Conservation (phyloP, 1,284 basidiomycete species). For the Boletus semigastroideus region DNA sequence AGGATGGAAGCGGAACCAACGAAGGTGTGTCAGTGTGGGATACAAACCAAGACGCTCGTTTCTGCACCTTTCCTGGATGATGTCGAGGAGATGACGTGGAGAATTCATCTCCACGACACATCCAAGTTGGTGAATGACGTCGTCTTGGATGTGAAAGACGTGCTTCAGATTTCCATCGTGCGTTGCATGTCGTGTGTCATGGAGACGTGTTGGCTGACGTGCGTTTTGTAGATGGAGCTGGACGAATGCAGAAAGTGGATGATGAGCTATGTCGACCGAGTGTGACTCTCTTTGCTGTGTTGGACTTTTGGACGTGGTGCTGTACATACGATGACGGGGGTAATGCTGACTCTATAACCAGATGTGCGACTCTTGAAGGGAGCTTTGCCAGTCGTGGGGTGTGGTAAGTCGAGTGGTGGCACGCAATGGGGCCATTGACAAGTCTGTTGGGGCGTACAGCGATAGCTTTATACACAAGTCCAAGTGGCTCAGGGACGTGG, state of each 20-base stretch:
- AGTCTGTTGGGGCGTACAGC: no score
- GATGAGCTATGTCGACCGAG: constrained; percentile 9
- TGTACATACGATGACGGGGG: not conserved
- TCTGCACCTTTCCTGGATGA: not conserved
- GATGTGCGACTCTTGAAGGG: not conserved
- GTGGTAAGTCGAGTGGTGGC: no score
- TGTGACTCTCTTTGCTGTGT: not conserved
- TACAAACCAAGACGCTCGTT: not conserved
- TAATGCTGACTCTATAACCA: not conserved
- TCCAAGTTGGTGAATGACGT: constrained; percentile 39
- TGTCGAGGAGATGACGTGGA: constrained; percentile 14
- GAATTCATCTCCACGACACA: constrained; percentile 32
- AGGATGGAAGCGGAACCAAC: constrained; percentile 33
- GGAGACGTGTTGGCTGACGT: not conserved
- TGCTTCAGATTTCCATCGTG: constrained; percentile 45
- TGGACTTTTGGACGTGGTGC: not conserved
- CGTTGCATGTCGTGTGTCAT: constrained; percentile 14
- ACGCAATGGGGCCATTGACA: no score
- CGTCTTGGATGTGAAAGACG: constrained; percentile 44
- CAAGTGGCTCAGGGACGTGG: no score
- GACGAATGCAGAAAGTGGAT: constrained; percentile 29
- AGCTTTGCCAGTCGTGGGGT: no score
- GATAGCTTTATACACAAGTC: no score
- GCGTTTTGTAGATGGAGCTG: constrained; percentile 22
- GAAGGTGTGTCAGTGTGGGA: constrained; percentile 8